phyloP scores from a whole-genome alignment of 129 eudicot genomes.

The Daucus carota region DNA sequence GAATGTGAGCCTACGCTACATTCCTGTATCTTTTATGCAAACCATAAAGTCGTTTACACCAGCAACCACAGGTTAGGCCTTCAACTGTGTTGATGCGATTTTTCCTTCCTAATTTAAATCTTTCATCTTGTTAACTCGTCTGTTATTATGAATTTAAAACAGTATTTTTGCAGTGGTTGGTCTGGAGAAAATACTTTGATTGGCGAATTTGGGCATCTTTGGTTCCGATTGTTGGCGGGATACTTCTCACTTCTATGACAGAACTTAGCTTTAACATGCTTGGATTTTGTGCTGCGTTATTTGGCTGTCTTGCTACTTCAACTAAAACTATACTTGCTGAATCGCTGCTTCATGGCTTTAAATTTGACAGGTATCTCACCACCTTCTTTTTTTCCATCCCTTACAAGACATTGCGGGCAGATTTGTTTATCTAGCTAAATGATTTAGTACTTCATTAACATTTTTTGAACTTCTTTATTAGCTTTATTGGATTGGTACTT shows the following conservation, averaged over 20 bases:
- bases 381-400: background rate
- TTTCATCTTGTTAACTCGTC: background rate
- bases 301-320: slow-evolving; percentile 96
- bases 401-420: background rate
- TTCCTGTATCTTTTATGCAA: slow-evolving; percentile 97
- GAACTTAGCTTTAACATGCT: slow-evolving; percentile 85
- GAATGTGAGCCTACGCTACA: slow-evolving; percentile 94
- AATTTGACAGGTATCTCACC: slow-evolving; percentile 77
- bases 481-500: background rate
- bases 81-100: background rate
- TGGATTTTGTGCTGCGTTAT: slow-evolving; percentile 93
- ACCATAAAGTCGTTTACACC: slow-evolving; percentile 97
- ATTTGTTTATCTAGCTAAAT: background rate
- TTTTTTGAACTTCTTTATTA: background rate
- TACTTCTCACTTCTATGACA: slow-evolving; percentile 88
- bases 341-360: slow-evolving; percentile 85
- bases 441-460: background rate
- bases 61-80: slow-evolving; percentile 82
- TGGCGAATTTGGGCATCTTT: slow-evolving; percentile 91
- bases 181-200: slow-evolving; percentile 90
- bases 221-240: slow-evolving; percentile 95
- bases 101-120: background rate
- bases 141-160: slow-evolving; percentile 23
- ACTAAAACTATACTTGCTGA: slow-evolving; percentile 98
- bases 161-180: slow-evolving; percentile 95